Evolutionary conservation across 257 asterid genomes (phyloP).

Genomic region (Lycium ferocissimum): DNA sequence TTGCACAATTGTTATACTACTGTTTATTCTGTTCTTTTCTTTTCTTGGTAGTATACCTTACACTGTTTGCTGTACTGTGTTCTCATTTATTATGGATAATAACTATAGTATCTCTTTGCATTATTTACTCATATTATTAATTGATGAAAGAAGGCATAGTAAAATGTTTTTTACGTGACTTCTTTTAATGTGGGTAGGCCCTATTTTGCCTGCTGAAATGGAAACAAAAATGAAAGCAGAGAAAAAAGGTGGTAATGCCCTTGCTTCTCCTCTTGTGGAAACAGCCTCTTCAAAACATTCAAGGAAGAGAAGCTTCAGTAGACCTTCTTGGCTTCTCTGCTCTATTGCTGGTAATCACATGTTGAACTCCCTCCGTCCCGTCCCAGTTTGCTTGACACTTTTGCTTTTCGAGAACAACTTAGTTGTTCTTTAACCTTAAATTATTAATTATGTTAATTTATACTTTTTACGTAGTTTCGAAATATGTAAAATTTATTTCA

Average conservation of each 20-base stretch:
- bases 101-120: not conserved
- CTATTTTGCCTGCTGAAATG: constrained; percentile 47
- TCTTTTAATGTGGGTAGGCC: not conserved
- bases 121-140: not conserved
- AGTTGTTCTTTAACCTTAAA: no score
- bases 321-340: constrained; percentile 92
- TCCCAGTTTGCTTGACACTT: no score
- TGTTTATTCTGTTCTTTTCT: no score
- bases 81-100: not conserved
- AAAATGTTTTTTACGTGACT: not conserved
- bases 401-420: no score
- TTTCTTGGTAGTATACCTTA: not conserved
- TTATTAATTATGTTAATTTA: no score
- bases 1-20: not conserved
- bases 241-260: constrained; percentile 41
- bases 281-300: constrained; percentile 41
- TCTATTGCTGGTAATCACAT: constrained; percentile 67
- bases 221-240: constrained; percentile 47
- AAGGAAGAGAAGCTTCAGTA: constrained; percentile 56
- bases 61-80: not conserved
- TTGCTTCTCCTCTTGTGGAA: not conserved
- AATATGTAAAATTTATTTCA: no score
- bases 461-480: no score
- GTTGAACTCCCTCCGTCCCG: not conserved
- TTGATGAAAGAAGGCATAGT: constrained; percentile 6